Conservation (phyloP, 2,329 filamentous ascomycete genomes). For the Pleurostoma richardsiae region DNA sequence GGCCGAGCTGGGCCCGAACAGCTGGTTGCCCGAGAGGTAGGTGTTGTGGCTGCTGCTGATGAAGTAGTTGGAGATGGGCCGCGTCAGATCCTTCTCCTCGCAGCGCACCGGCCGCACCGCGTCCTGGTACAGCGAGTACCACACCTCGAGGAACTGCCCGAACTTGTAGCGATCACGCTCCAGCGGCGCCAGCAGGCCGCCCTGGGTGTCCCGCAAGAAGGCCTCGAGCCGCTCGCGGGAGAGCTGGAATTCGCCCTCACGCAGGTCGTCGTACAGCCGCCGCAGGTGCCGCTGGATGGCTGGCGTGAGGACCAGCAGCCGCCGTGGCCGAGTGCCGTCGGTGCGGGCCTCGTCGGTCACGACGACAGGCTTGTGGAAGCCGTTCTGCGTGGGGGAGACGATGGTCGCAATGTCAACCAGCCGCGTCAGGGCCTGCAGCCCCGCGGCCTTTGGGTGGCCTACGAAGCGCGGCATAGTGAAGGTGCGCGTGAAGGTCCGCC, state of each 20-base stretch:
- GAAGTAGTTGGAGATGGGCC: constrained; percentile 82
- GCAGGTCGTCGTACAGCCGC: constrained; percentile 39
- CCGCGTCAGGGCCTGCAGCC: constrained; percentile 3
- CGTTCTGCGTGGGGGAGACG: constrained; percentile 19
- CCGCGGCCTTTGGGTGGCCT: background rate
- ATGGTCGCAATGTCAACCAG: constrained; percentile 20
- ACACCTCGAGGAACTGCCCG: constrained; percentile 45
- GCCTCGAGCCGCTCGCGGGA: constrained; percentile 32
- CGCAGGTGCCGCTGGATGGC: constrained; percentile 43
- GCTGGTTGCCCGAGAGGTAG: constrained; percentile 82
- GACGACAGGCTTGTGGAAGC: constrained; percentile 14
- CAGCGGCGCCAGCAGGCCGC: constrained; percentile 29
- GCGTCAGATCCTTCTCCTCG: constrained; percentile 51
- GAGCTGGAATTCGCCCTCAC: constrained; percentile 25
- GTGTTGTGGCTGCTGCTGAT: constrained; percentile 96
- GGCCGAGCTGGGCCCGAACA: constrained; percentile 70
- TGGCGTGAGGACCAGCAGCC: constrained; percentile 37
- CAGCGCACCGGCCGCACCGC: constrained; percentile 36
- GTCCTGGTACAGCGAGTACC: constrained; percentile 35
- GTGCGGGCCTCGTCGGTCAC: constrained; percentile 8
- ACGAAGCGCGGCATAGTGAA: background rate
- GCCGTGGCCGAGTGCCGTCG: constrained; percentile 6
- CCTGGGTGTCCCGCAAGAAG: constrained; percentile 48
- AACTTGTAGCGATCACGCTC: constrained; percentile 36
- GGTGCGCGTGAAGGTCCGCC: background rate